These are phyloP conservation scores for Ceratobasidium papillatum DNA, from an alignment of 1,284 basidiomycete genomes.

Conservation along the genomic window DNA sequence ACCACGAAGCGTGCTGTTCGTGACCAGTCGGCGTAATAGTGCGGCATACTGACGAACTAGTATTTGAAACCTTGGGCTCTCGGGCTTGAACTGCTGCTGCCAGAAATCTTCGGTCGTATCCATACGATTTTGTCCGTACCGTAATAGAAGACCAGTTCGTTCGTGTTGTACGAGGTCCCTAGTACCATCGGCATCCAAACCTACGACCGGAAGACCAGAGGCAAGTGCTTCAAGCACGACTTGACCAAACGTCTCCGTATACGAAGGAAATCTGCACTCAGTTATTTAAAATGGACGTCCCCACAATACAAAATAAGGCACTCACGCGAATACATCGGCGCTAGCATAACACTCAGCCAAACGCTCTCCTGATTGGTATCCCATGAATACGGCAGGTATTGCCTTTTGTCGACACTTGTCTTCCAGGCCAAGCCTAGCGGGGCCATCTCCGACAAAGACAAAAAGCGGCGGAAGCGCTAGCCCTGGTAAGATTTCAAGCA, in stretches of 20 bases:
- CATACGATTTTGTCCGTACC: constrained; percentile 35
- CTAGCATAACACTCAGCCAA: constrained; percentile 59
- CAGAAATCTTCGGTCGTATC: background rate
- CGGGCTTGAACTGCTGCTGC: constrained; percentile 19
- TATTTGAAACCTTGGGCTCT: constrained; percentile 18
- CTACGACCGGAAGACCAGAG: constrained; percentile 63
- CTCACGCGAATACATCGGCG: constrained; percentile 61
- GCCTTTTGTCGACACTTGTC: constrained; percentile 54
- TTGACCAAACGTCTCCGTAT: constrained; percentile 61
- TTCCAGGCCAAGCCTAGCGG: constrained; percentile 58
- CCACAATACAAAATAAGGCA: constrained; percentile 43
- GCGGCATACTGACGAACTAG: constrained; percentile 53
- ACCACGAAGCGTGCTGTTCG: constrained; percentile 51
- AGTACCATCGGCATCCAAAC: constrained; percentile 64
- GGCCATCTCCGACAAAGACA: constrained; percentile 65
- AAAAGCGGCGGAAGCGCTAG: constrained; percentile 55
- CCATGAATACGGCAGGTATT: constrained; percentile 61
- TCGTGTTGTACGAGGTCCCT: constrained; percentile 61
- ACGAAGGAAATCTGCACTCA: constrained; percentile 43
- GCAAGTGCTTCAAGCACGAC: constrained; percentile 65
- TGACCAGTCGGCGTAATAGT: constrained; percentile 53
- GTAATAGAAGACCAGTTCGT: constrained; percentile 57
- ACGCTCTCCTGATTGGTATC: constrained; percentile 56
- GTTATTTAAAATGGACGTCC: constrained; percentile 42
- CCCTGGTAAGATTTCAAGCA: constrained; percentile 48